Evolutionary conservation across 768 basidiomycete genomes (phyloP).

Genomic region (Boletus vinaceobasis): DNA sequence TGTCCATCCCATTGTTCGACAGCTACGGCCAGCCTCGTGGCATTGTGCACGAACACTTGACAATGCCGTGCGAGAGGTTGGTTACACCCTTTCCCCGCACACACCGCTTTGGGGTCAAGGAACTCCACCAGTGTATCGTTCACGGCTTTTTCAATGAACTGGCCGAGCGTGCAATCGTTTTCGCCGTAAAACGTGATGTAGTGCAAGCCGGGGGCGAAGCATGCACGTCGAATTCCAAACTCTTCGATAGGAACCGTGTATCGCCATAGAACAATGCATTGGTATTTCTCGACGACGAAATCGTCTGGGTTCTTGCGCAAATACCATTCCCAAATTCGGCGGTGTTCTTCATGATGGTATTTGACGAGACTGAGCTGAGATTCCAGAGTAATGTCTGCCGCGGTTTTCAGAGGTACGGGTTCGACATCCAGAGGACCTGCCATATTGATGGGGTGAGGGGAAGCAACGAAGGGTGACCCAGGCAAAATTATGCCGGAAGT

Average conservation of each 20-base stretch:
- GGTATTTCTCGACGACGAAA: constrained; percentile 90
- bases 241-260: constrained; percentile 75
- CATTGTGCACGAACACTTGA: constrained; percentile 88
- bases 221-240: constrained; percentile 64
- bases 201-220: constrained; percentile 69
- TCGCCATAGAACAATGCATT: constrained; percentile 78
- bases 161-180: constrained; percentile 89
- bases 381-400: constrained; percentile 69
- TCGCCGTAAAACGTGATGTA: constrained; percentile 89
- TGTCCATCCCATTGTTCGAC: constrained; percentile 88
- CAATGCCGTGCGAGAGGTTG: constrained; percentile 81
- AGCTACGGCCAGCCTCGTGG: constrained; percentile 75
- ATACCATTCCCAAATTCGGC: constrained; percentile 95
- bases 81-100: constrained; percentile 80
- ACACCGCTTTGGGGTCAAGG: constrained; percentile 71
- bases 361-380: constrained; percentile 67
- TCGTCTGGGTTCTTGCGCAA: constrained; percentile 80
- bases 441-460: constrained; percentile 28
- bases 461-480: constrained; percentile 31
- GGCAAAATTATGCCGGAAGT: constrained; percentile 27
- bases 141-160: constrained; percentile 84
- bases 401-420: constrained; percentile 51
- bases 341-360: constrained; percentile 82
- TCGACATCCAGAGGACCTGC: constrained; percentile 35
- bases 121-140: constrained; percentile 65